These are phyloP conservation scores for Penicillium arizonense DNA, from an alignment of 495 filamentous ascomycete species.

Conservation along the genomic window DNA sequence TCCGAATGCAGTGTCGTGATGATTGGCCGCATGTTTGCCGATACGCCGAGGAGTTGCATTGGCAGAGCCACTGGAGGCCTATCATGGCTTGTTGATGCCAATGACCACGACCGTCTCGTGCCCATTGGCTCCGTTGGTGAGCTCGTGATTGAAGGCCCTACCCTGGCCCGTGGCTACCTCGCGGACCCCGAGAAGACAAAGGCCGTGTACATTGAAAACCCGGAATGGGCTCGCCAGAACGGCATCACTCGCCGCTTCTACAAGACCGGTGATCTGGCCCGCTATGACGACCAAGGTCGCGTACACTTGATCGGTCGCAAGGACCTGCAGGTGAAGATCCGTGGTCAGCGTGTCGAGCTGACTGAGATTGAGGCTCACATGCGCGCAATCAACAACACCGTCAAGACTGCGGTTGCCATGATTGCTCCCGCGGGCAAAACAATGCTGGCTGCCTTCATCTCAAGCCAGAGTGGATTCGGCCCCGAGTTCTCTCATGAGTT, in stretches of 20 bases:
- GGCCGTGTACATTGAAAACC: constrained; percentile 25
- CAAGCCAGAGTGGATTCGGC: too few species aligned
- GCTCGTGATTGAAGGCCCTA: constrained; percentile 41
- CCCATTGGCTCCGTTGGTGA: constrained; percentile 45
- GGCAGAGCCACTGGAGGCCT: constrained; percentile 11
- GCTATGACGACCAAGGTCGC: not conserved
- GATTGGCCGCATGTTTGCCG: constrained; percentile 3
- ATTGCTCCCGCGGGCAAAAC: too few species aligned
- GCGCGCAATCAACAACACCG: constrained; percentile 8
- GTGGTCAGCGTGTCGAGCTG: constrained; percentile 41
- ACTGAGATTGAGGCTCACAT: constrained; percentile 35
- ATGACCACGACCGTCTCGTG: constrained; percentile 26
- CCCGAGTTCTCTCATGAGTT: too few species aligned
- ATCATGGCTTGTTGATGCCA: constrained; percentile 39
- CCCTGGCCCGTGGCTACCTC: constrained; percentile 40
- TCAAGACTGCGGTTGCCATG: constrained; percentile 1
- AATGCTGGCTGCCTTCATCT: too few species aligned
- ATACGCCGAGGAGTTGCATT: constrained; percentile 16
- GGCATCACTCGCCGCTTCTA: not conserved
- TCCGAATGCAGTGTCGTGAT: constrained; percentile 5
- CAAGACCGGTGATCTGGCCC: constrained; percentile 15
- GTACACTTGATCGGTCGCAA: constrained; percentile 18
- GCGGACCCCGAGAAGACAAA: constrained; percentile 29
- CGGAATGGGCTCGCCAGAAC: not conserved
- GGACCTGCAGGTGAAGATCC: constrained; percentile 43